Base-by-base conservation (phyloP, 192 early-diverging fungal genomes). In the Coemansia sp. region DNA sequence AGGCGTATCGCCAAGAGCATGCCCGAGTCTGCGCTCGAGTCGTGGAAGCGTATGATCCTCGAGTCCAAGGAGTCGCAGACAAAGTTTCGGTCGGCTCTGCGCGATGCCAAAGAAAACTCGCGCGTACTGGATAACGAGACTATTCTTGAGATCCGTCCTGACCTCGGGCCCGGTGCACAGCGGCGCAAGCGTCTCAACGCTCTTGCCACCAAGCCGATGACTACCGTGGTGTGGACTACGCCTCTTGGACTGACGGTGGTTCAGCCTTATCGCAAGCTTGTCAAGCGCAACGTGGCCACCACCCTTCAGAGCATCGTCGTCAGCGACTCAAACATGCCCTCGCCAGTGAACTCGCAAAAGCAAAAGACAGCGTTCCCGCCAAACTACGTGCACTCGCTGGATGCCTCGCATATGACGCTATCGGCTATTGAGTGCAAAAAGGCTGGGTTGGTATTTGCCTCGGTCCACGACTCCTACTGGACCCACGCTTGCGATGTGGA, bases 391-490 rank as follows among this genome's bases (percentile, higher is more conserved):
- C 97, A 99, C 81, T 97, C 95, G 5, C 86, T 99, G 29, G 97
- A 99, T 79, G 97, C 97, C 1, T 90, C 95, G 24, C 97, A 99
- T 74, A 99, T 99, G 97, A 87, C 96, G 69, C 88, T 97, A 79
- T 94, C 95, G 18, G 95, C 97, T 31, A 86, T 95, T 33, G 89
- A 88, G 66, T 97, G 96, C 86, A 88, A 94, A 51, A 75, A 85
- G 42, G 87, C 86, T 20, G 91, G 89, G 4, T 75, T 99, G 66
- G 86, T 90, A 11, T 99, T 97, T 88, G 95, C 97, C 0, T 90
- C 96, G 5, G 97, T 99, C 18, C 97, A 99, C 81, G 97, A 99
- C 80, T 95, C 93, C 65, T 99, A 96, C 80, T 99, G 97, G 97
- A 96, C 96, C 0, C 97, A 99, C 72, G 93, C 97, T 0, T 92